Evolutionary conservation across 345 rosid species (phyloP).

Genomic region (Syzygium aqueum): DNA sequence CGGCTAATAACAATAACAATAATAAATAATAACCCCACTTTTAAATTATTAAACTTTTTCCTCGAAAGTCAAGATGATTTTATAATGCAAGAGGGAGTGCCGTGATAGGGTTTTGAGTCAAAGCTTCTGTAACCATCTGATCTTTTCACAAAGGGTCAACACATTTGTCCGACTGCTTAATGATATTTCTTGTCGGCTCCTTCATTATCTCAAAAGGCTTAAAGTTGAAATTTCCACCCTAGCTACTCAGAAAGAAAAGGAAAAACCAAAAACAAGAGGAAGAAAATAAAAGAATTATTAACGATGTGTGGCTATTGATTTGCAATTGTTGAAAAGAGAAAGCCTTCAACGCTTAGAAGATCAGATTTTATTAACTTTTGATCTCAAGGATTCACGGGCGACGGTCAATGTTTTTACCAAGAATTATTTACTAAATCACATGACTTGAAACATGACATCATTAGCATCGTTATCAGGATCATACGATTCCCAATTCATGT

Average conservation of each 20-base stretch:
- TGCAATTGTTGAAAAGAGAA: neutral
- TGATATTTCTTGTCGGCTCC: neutral
- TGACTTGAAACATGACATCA: neutral
- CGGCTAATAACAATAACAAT: constrained; percentile 5
- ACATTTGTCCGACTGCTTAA: neutral
- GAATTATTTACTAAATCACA: neutral
- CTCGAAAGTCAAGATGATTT: neutral
- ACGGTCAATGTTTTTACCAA: neutral
- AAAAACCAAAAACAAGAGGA: neutral
- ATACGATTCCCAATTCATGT: neutral
- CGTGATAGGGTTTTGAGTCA: neutral
- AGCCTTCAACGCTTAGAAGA: neutral
- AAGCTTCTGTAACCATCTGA: neutral
- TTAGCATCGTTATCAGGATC: neutral
- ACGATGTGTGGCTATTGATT: neutral
- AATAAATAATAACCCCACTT: neutral
- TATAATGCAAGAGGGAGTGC: neutral
- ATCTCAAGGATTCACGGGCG: neutral
- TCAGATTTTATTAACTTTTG: neutral
- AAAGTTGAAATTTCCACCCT: neutral
- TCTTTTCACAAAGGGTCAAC: neutral
- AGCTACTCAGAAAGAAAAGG: neutral
- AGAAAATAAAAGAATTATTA: neutral
- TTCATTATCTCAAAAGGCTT: neutral
- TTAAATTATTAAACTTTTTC: neutral